Conservation (phyloP, 2,329 filamentous ascomycete genomes). For the Huntiella abstrusa region DNA sequence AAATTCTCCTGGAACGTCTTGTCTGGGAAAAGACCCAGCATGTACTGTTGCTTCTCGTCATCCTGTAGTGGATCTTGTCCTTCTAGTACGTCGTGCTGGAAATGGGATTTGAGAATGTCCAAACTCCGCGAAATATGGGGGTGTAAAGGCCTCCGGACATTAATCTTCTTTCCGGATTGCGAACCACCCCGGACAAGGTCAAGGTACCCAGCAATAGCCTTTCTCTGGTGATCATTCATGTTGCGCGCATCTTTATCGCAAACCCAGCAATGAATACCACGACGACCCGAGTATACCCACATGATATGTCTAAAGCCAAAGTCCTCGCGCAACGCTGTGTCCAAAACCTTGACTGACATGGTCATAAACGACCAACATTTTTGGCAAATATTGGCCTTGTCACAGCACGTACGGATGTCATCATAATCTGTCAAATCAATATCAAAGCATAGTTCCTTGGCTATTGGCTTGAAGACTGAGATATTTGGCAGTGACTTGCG, state of each 20-base stretch:
- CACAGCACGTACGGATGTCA: slow-evolving; percentile 86
- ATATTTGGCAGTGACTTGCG: slow-evolving; percentile 71
- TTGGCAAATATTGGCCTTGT: slow-evolving; percentile 77
- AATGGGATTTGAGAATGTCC: slow-evolving; percentile 66
- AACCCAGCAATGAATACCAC: slow-evolving; percentile 96
- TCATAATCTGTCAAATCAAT: slow-evolving; percentile 99
- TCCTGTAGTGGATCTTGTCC: slow-evolving; percentile 73
- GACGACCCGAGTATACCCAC: slow-evolving; percentile 94
- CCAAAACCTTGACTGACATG: slow-evolving; percentile 91
- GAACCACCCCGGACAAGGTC: slow-evolving; percentile 77
- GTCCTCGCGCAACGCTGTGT: slow-evolving; percentile 72
- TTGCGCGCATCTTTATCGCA: slow-evolving; percentile 73
- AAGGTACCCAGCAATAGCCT: slow-evolving; percentile 73
- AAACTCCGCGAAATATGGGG: slow-evolving; percentile 80
- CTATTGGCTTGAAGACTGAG: slow-evolving; percentile 64
- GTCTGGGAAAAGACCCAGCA: slow-evolving; percentile 75
- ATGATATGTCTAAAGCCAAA: slow-evolving; percentile 94
- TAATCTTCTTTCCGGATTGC: slow-evolving; percentile 73
- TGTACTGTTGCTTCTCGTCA: slow-evolving; percentile 50
- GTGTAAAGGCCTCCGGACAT: slow-evolving; percentile 67
- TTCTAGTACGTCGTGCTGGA: slow-evolving; percentile 62
- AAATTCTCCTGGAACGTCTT: slow-evolving; percentile 57
- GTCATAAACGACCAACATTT: slow-evolving; percentile 97
- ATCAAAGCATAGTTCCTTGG: slow-evolving; percentile 96
- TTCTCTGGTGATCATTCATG: slow-evolving; percentile 71